phyloP scores from a whole-genome alignment of 768 basidiomycete genomes.

The Tremella yokohamensis region DNA sequence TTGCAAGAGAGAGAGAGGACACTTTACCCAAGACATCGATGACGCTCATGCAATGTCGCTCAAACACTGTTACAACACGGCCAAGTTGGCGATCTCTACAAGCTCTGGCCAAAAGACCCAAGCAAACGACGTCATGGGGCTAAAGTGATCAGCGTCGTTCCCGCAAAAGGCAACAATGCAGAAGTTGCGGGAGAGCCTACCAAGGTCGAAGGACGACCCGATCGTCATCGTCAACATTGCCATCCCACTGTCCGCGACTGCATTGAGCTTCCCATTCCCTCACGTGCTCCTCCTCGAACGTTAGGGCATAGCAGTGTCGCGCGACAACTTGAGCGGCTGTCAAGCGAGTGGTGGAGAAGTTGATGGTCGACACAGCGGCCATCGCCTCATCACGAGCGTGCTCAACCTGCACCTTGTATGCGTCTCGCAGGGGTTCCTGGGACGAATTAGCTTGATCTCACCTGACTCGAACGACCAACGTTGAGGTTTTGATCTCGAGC shows the following conservation, averaged over 20 bases:
- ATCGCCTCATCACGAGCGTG: conserved; percentile 25
- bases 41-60: too few relatives aligned
- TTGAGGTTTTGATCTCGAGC: conserved; percentile 48
- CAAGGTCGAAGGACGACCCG: conserved; percentile 24
- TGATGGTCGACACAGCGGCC: conserved; percentile 17
- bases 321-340: conserved; percentile 37
- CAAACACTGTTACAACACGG: neutral
- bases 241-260: conserved; percentile 18
- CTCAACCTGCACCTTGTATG: conserved; percentile 35
- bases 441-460: neutral
- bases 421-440: conserved; percentile 41
- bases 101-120: conserved; percentile 47
- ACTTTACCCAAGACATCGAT: too few relatives aligned
- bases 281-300: conserved; percentile 37
- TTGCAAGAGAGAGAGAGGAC: too few relatives aligned
- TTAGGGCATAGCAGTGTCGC: conserved; percentile 47
- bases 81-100: conserved; percentile 26
- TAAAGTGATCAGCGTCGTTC: conserved; percentile 11
- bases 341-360: conserved; percentile 20
- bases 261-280: conserved; percentile 25
- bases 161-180: neutral
- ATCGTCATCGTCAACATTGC: conserved; percentile 16
- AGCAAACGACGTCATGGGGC: conserved; percentile 43
- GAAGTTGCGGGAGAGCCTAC: conserved; percentile 20
- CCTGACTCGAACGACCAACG: conserved; percentile 16